Percentiles rank a stretch among this genome's conserved stretches.
These are phyloP conservation scores for Globisporangium viniferum DNA, from an alignment of 352 stramenopile species.

Conservation along the genomic window DNA sequence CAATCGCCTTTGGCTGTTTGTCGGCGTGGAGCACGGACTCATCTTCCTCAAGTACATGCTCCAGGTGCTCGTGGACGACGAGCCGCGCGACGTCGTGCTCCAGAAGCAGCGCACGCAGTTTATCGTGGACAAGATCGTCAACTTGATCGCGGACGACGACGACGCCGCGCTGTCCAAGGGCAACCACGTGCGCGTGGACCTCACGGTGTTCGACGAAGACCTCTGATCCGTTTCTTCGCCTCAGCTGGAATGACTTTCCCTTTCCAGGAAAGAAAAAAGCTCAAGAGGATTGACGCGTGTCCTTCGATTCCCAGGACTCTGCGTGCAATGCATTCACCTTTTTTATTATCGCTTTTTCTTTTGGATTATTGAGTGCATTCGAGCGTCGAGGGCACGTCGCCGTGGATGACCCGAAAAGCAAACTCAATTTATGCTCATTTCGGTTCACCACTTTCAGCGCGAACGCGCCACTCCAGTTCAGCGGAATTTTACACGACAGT, in stretches of 20 bases:
- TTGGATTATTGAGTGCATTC: neutral
- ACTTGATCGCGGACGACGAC: constrained; percentile 72
- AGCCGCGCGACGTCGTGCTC: constrained; percentile 57
- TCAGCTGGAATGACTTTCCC: neutral
- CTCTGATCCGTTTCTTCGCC: constrained; percentile 18
- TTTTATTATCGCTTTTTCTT: neutral
- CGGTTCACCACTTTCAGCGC: too few relatives aligned
- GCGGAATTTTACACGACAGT: too few relatives aligned
- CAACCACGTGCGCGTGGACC: constrained; percentile 77
- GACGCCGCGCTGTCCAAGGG: constrained; percentile 60
- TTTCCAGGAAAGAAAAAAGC: neutral
- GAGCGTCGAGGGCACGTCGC: too few relatives aligned
- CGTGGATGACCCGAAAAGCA: too few relatives aligned
- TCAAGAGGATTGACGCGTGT: neutral
- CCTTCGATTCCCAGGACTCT: neutral
- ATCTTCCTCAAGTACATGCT: constrained; percentile 72
- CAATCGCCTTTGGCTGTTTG: constrained; percentile 57
- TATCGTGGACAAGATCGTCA: constrained; percentile 71
- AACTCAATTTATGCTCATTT: too few relatives aligned
- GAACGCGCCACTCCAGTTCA: too few relatives aligned
- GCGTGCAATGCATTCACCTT: neutral
- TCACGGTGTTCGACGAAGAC: constrained; percentile 78
- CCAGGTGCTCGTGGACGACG: constrained; percentile 64
- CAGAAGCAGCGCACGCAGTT: constrained; percentile 73
- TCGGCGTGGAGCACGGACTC: constrained; percentile 61